phyloP scores from a whole-genome alignment of 2,329 filamentous ascomycete species.

The Ceratocystis albifundus region DNA sequence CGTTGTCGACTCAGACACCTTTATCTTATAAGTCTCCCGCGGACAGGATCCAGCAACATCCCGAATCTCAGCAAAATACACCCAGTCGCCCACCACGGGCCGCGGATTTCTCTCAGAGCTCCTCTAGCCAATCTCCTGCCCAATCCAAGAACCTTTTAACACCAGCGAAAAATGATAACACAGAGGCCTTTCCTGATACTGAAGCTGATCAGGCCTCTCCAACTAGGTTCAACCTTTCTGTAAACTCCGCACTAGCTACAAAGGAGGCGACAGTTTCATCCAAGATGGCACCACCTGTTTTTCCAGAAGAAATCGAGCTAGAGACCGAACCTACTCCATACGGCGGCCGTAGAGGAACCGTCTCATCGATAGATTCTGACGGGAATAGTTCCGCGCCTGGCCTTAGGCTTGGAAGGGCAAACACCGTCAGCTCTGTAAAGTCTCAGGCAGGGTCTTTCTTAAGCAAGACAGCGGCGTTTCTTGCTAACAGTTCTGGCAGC shows the following conservation, averaged over 20 bases:
- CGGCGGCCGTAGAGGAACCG: constrained; percentile 21
- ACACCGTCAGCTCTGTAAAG: constrained; percentile 18
- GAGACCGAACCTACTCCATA: constrained; percentile 21
- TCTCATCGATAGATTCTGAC: constrained; percentile 22
- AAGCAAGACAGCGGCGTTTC: constrained; percentile 17
- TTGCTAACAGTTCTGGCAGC: constrained; percentile 9
- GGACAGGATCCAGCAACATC: background rate
- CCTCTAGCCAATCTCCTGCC: background rate
- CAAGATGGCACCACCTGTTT: constrained; percentile 20
- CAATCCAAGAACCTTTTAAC: constrained; percentile 8
- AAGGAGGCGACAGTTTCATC: background rate
- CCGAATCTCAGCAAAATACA: background rate
- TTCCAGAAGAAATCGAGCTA: constrained; percentile 19
- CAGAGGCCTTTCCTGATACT: constrained; percentile 14
- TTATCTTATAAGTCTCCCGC: background rate
- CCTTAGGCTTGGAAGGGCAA: constrained; percentile 13
- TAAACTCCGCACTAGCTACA: background rate
- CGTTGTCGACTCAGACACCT: background rate
- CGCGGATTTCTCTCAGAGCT: background rate
- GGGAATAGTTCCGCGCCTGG: background rate
- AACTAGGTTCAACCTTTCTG: constrained; percentile 3
- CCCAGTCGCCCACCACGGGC: constrained; percentile 12
- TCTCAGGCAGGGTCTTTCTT: constrained; percentile 21
- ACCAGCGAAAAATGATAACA: background rate
- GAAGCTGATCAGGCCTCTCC: constrained; percentile 14